phyloP scores from a whole-genome alignment of 805 yeast genomes.

The Candida lessepsii region DNA sequence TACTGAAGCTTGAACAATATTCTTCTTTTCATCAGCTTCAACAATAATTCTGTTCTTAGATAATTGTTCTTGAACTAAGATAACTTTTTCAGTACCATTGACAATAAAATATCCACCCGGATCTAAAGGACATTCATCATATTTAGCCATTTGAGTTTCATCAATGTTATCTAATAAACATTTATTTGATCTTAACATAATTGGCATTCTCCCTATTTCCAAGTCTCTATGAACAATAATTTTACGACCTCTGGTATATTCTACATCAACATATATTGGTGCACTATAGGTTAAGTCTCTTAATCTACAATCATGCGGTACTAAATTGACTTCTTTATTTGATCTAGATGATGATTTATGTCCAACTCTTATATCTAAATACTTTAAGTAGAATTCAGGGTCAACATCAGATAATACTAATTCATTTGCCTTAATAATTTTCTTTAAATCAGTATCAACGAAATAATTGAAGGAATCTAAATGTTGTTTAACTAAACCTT shows the following conservation, averaged over 20 bases:
- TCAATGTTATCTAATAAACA: slow-evolving; percentile 80
- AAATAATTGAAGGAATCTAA: slow-evolving; percentile 97
- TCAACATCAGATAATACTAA: slow-evolving; percentile 89
- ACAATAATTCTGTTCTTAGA: slow-evolving; percentile 97
- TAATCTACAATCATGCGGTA: slow-evolving; percentile 94
- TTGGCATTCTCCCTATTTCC: slow-evolving; percentile 98
- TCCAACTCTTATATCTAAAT: slow-evolving; percentile 91
- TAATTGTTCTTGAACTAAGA: slow-evolving; percentile 93
- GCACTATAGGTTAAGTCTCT: slow-evolving; percentile 94
- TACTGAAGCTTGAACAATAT: slow-evolving; percentile 94
- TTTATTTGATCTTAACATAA: slow-evolving; percentile 91
- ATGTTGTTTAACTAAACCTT: slow-evolving; percentile 96
- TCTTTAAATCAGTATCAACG: slow-evolving; percentile 88
- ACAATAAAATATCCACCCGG: slow-evolving; percentile 99
- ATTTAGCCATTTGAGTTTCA: slow-evolving; percentile 80
- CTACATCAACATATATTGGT: slow-evolving; percentile 94
- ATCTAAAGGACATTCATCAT: slow-evolving; percentile 94
- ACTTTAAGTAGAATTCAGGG: slow-evolving; percentile 92
- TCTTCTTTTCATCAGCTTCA: slow-evolving; percentile 94
- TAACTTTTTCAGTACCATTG: slow-evolving; percentile 97
- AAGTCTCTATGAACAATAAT: slow-evolving; percentile 86
- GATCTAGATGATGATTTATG: slow-evolving; percentile 57
- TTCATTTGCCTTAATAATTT: slow-evolving; percentile 90
- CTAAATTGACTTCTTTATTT: slow-evolving; percentile 57
- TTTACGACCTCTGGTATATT: slow-evolving; percentile 91